Conservation (phyloP, 345 rosid genomes). For the Conringia planisiliqua region DNA sequence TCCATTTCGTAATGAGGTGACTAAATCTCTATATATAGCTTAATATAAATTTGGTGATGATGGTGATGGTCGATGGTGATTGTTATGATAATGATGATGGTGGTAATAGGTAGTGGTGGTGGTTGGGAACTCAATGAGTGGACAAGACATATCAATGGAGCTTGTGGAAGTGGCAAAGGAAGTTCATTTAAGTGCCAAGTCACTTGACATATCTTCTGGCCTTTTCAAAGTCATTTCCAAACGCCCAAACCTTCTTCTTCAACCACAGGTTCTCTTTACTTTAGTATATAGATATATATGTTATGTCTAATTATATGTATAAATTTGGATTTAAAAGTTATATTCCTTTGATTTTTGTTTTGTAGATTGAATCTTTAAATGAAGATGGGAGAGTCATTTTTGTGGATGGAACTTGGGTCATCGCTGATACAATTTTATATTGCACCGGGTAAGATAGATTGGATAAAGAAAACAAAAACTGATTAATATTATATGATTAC, state of each 20-base stretch:
- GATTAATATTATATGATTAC: not conserved
- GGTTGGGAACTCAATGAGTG: conserved; percentile 79
- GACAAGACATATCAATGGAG: conserved; percentile 93
- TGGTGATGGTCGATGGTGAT: not conserved
- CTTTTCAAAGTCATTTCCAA: conserved; percentile 73
- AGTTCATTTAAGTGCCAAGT: conserved; percentile 69
- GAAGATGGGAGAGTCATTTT: conserved; percentile 69
- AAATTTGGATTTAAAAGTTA: not conserved
- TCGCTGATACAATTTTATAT: conserved; percentile 69
- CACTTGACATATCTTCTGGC: conserved; percentile 52
- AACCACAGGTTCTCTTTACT: conserved; percentile 50
- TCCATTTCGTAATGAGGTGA: conserved; percentile 71
- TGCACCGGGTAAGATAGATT: conserved; percentile 77
- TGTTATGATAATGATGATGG: not conserved
- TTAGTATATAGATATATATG: not conserved
- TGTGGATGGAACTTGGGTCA: conserved; percentile 55
- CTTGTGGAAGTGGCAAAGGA: conserved; percentile 70
- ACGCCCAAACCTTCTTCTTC: conserved; percentile 52
- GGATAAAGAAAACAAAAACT: not conserved
- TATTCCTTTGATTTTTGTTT: not conserved
- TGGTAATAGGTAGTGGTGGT: conserved; percentile 66
- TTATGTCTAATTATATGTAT: not conserved
- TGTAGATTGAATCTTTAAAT: conserved; percentile 59
- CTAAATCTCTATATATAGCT: not conserved
- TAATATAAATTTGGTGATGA: not conserved